phyloP scores from a whole-genome alignment of 1,284 basidiomycete species.

The Rhodotorula sp. region DNA sequence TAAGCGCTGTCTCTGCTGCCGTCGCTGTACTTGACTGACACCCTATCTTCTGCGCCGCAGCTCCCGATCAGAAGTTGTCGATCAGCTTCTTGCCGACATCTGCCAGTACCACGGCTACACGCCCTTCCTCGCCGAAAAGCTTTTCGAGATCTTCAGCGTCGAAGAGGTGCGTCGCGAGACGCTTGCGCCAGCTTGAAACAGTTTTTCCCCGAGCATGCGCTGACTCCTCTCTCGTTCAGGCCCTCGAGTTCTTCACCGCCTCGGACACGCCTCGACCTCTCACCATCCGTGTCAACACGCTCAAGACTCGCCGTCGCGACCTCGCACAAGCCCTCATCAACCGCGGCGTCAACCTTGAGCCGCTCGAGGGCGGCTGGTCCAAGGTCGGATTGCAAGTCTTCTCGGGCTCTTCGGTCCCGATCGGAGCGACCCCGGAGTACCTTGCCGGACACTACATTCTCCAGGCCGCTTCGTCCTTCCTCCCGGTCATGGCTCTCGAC shows the following conservation, averaged over 20 bases:
- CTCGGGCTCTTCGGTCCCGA: constrained; percentile 75
- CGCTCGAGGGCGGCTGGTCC: constrained; percentile 92
- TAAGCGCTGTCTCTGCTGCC: not conserved
- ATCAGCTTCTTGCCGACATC: constrained; percentile 84
- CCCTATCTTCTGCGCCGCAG: constrained; percentile 51
- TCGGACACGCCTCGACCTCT: constrained; percentile 96
- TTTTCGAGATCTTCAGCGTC: constrained; percentile 90
- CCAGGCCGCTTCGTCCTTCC: constrained; percentile 96
- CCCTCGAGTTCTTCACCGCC: constrained; percentile 96
- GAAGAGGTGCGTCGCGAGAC: constrained; percentile 64
- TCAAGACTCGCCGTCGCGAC: constrained; percentile 88
- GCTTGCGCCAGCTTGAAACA: not conserved
- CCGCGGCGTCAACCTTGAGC: constrained; percentile 89
- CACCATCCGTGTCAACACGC: constrained; percentile 95
- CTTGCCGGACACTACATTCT: constrained; percentile 99
- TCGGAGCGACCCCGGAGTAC: constrained; percentile 98
- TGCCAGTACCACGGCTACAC: constrained; percentile 98
- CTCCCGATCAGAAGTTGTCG: constrained; percentile 81
- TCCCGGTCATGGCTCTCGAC: constrained; percentile 93
- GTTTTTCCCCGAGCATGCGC: not conserved
- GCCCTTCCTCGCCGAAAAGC: constrained; percentile 87
- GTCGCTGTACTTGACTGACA: constrained; percentile 8
- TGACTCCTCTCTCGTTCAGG: constrained; percentile 54
- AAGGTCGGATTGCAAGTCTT: constrained; percentile 98
- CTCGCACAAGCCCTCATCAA: constrained; percentile 93